Evolutionary conservation across 306 rosid species (phyloP).

Genomic region (Benincasa hispida): DNA sequence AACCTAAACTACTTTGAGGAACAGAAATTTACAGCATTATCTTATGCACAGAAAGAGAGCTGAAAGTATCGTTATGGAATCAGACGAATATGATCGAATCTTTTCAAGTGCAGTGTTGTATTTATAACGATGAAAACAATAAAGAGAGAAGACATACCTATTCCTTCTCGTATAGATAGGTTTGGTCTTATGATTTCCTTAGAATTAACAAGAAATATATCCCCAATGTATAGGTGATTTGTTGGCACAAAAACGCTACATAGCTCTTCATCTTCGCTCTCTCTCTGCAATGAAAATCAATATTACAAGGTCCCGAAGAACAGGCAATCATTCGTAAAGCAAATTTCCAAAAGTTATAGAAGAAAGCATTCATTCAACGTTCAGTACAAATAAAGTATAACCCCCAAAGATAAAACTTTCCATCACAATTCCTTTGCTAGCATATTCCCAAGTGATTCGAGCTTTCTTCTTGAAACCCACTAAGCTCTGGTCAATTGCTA

Average conservation of each 20-base stretch:
- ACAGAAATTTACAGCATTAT: background rate
- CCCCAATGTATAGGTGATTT: conserved; percentile 83
- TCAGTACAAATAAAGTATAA: background rate
- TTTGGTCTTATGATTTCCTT: conserved; percentile 77
- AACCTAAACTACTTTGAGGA: background rate
- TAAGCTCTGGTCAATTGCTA: background rate
- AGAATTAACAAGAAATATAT: conserved; percentile 58
- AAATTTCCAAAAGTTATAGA: background rate
- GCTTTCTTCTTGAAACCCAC: background rate
- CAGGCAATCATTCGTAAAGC: background rate
- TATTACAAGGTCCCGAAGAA: background rate
- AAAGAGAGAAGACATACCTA: conserved; percentile 32
- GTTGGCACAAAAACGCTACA: conserved; percentile 91
- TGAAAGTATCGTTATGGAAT: background rate
- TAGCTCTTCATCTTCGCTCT: conserved; percentile 72
- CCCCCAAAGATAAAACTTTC: background rate
- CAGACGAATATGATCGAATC: background rate
- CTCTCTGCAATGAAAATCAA: conserved; percentile 34
- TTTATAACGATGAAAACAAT: background rate
- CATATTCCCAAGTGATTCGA: background rate
- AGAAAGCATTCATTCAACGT: background rate
- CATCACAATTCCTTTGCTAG: background rate
- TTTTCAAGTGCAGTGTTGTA: background rate
- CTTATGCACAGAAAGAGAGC: background rate
- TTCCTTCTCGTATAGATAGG: conserved; percentile 86